A percentile compares a stretch with the other conserved stretches of the same genome.
Conservation (phyloP, 208 protist species). For the Acanthamoeba royreba region DNA sequence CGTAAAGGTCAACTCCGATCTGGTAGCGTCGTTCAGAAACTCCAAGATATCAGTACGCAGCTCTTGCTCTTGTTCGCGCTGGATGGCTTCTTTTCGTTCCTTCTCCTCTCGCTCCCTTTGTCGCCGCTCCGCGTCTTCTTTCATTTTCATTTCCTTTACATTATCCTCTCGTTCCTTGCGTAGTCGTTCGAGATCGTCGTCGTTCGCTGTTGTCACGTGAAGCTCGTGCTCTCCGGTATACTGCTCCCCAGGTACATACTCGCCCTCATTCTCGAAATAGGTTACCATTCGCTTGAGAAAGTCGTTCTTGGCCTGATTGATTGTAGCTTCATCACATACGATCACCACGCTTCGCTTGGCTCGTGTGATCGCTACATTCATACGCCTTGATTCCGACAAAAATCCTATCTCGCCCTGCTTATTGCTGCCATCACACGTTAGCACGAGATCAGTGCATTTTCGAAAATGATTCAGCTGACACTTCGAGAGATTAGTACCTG, state of each 20-base stretch:
- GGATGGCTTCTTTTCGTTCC: background rate
- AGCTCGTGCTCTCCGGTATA: background rate
- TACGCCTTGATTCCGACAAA: slow-evolving; percentile 60
- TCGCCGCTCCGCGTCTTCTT: background rate
- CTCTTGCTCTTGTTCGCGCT: background rate
- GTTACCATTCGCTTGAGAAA: slow-evolving; percentile 64
- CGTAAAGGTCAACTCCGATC: background rate
- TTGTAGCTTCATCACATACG: slow-evolving; percentile 57
- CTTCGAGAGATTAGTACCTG: slow-evolving; percentile 44
- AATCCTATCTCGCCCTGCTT: slow-evolving; percentile 65
- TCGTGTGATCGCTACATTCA: slow-evolving; percentile 75
- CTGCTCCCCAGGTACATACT: background rate
- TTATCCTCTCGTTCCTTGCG: background rate
- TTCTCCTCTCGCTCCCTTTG: background rate
- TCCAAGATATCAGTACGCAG: background rate
- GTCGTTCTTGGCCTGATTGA: slow-evolving; percentile 27
- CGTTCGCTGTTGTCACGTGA: background rate
- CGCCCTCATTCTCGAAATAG: slow-evolving; percentile 54
- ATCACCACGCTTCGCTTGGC: slow-evolving; percentile 60
- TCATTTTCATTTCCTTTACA: background rate
- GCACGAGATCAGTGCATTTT: background rate
- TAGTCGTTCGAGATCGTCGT: background rate
- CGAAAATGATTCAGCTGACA: background rate
- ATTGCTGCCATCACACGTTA: background rate
- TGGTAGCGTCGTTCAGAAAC: background rate